Conservation (phyloP, 106 monocot species). For the Posidonia australis region DNA sequence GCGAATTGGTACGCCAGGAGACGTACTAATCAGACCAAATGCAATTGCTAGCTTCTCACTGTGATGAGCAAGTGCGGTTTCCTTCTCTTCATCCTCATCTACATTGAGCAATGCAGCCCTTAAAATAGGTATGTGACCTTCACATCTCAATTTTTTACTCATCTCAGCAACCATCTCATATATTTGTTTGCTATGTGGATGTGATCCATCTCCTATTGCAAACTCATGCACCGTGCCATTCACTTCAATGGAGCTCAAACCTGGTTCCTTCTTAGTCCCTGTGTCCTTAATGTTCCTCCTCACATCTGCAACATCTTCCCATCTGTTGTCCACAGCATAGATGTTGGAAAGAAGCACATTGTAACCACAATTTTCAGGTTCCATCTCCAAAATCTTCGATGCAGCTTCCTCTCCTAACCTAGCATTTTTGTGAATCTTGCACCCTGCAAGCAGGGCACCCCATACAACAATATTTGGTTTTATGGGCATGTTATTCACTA, state of each 20-base stretch:
- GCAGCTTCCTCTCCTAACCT: conserved; percentile 29
- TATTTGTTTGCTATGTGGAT: conserved; percentile 30
- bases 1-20: conserved; percentile 22
- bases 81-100: conserved; percentile 57
- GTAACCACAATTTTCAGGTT: conserved; percentile 31
- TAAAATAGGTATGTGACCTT: conserved; percentile 35
- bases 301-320: conserved; percentile 38
- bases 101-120: conserved; percentile 33
- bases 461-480: conserved; percentile 40
- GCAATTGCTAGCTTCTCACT: conserved; percentile 65
- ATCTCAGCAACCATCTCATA: conserved; percentile 36
- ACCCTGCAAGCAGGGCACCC: conserved; percentile 51
- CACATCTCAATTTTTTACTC: conserved; percentile 21
- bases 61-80: conserved; percentile 32
- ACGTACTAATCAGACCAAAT: conserved; percentile 51
- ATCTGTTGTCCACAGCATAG: conserved; percentile 30
- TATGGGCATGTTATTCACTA: conserved; percentile 30
- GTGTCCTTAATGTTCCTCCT: conserved; percentile 27
- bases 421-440: conserved; percentile 35
- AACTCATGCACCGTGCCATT: conserved; percentile 34
- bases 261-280: conserved; percentile 31
- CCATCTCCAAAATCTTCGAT: conserved; percentile 20
- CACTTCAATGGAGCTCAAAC: conserved; percentile 37
- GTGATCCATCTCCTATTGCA: conserved; percentile 31
- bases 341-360: conserved; percentile 43